Evolutionary conservation across 2,329 filamentous ascomycete species (phyloP), one percentile per base, ranked within the genome.

Genomic region (Aschersonia sp.): DNA sequence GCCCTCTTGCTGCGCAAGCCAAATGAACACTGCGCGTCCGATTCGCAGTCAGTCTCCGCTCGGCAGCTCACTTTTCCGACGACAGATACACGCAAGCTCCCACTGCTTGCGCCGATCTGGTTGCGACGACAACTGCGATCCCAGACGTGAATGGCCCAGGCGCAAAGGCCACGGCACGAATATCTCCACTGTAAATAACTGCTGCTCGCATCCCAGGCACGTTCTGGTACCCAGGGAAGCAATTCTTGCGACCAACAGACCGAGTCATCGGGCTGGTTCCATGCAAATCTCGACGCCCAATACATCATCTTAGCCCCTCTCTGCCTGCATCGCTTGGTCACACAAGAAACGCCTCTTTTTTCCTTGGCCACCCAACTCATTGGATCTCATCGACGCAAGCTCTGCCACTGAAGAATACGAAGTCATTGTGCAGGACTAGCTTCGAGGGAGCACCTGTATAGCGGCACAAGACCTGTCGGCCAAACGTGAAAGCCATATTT

Each of bases 371-470:
- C 52, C 49, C 43, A 53, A 48, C 50, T 51, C 52, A 58, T 60
- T 60, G 58, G 55, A 48, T 51, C 53, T 54, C 50, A 37, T 47
- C 46, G 30, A 44, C 45, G 14, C 45, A 30, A 39, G 33, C 22
- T 45, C 47, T 49, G 47, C 53, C 22, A 32, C 44, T 45, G 45
- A 50, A 57, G 55, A 58, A 63, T 63, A 63, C 61, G 61, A 63
- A 58, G 45, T 50, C 50, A 22, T 37, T 39, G 8, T 37, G 35
- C 12, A 14, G 33, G 43, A 47, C 35, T 44, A 37, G 6, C 11
- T 40, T 14, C n/a, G 31, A 35, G 29, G 14, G 40, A 37, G 35
- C 8, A 37, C 14, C n/a, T 22, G 10, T n/a, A 4, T 7, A n/a
- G 10, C 40, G 40, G 40, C 40, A 42, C 40, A 42, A 14, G 9